Base-by-base conservation (phyloP, 2,329 filamentous ascomycete species). In the Stenocarpella maydis region DNA sequence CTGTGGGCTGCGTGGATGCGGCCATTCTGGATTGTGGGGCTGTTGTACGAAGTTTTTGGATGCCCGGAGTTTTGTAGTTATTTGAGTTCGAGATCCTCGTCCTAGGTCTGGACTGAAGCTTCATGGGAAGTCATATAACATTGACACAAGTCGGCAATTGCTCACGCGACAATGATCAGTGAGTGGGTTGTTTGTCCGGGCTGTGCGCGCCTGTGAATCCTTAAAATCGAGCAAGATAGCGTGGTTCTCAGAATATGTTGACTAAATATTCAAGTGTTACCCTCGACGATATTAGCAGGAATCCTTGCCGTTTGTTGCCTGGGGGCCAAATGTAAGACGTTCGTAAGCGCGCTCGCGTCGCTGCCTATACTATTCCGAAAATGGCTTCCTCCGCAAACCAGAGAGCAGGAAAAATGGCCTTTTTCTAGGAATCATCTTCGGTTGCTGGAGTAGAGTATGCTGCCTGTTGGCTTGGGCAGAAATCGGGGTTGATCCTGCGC, bases 321-420 rank as follows among this genome's bases (percentile, higher is more conserved):
- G 43, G 58, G 55, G 43, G 58, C 28, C 24, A 26, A 26, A 15
- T 10, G 41, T 24, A 19, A 31, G 0, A 21, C 6, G 28, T 15
- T 41, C 34, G 19, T 28, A 19, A 60, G 54, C 54, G 24, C 17
- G 8, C 17, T 17, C 4, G 19, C 26, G 39, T 12, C 41, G 55
- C 41, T 61, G 55, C 55, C 55, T 61, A 47, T 19, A 24, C 55
- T 61, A 61, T 61, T 24, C 58, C 58, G 41, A 31, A 61, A 61
- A 8, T 7, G 58, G 58, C 26, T 17, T 21, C 10, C n/a, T 5
- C 17, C 15, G 9, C 28, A 17, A 19, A 1, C 2, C 26, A 17
- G n/a, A 26, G 24, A 6, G 12, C 8, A 17, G 6, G 21, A 26
- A 9, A 15, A 15, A 24, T 7, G 4, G 12, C 9, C 6, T 10